Evolutionary conservation across 2,329 filamentous ascomycete genomes (phyloP).

Genomic region (Fusarium ramigenum): DNA sequence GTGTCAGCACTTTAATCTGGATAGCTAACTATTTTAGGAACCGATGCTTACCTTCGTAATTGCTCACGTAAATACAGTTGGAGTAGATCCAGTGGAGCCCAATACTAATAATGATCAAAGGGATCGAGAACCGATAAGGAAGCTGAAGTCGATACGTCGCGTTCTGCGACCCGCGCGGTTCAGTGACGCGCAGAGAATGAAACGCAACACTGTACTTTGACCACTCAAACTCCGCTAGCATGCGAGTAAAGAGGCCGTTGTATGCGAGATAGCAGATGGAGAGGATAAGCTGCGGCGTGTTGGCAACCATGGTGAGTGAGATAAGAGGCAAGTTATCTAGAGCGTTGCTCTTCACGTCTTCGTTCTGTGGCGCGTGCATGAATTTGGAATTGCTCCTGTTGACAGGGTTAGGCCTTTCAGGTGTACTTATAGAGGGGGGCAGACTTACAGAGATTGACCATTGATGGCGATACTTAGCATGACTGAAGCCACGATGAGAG

Average conservation of each 20-base stretch:
- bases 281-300: constrained; percentile 21
- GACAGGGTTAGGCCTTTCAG: neutral
- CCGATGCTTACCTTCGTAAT: constrained; percentile 17
- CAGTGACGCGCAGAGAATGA: constrained; percentile 24
- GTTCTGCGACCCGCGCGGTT: constrained; percentile 21
- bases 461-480: constrained; percentile 9
- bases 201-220: constrained; percentile 13
- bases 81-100: constrained; percentile 37
- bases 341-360: fast-evolving
- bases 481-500: neutral
- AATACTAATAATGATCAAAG: constrained; percentile 21
- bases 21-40: neutral
- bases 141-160: constrained; percentile 36
- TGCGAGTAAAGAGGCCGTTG: constrained; percentile 30
- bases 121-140: constrained; percentile 34
- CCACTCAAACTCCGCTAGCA: constrained; percentile 35
- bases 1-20: neutral
- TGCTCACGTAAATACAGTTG: constrained; percentile 33
- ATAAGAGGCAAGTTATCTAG: neutral
- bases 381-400: constrained; percentile 1
- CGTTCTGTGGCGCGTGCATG: constrained; percentile 7
- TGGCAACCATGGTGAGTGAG: constrained; percentile 16
- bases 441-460: constrained; percentile 12
- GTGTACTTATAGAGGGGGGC: fast-evolving
- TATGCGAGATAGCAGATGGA: constrained; percentile 27